Conservation (phyloP, 306 rosid genomes). For the Sechiopsis laciniata region DNA sequence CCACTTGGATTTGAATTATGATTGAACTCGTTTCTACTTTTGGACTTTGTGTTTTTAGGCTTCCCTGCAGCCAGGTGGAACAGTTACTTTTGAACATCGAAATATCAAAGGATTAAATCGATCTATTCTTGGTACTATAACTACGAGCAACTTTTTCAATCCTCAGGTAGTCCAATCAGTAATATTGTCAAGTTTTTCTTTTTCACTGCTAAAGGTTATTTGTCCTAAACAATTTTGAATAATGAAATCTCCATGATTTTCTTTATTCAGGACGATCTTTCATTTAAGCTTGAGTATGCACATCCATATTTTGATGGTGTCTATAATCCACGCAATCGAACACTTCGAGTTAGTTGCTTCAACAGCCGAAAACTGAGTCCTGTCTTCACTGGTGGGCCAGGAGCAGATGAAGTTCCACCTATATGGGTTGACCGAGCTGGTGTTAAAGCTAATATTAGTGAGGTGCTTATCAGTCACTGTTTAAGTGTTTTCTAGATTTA, state of each 20-base stretch:
- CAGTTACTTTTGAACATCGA: constrained; percentile 75
- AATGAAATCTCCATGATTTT: constrained; percentile 23
- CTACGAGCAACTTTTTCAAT: constrained; percentile 72
- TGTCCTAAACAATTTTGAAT: neutral
- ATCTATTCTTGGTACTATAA: constrained; percentile 70
- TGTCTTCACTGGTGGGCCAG: constrained; percentile 93
- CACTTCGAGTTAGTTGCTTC: constrained; percentile 85
- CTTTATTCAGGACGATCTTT: constrained; percentile 71
- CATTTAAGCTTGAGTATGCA: constrained; percentile 86
- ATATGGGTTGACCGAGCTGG: constrained; percentile 96
- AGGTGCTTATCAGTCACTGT: constrained; percentile 37
- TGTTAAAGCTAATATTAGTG: constrained; percentile 75
- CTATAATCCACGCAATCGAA: constrained; percentile 54
- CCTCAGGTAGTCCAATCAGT: constrained; percentile 54
- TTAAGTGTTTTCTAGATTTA: constrained; percentile 16
- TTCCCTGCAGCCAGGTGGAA: constrained; percentile 96
- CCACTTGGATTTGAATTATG: neutral
- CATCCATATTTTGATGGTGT: constrained; percentile 96
- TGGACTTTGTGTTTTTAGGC: constrained; percentile 50
- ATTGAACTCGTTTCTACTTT: neutral
- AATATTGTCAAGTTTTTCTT: neutral
- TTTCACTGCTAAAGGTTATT: neutral
- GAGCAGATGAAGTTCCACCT: constrained; percentile 92
- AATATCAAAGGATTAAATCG: constrained; percentile 78
- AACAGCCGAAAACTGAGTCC: constrained; percentile 94